These are phyloP conservation scores for Candida koratica DNA, from an alignment of 805 yeast species.

Conservation along the genomic window DNA sequence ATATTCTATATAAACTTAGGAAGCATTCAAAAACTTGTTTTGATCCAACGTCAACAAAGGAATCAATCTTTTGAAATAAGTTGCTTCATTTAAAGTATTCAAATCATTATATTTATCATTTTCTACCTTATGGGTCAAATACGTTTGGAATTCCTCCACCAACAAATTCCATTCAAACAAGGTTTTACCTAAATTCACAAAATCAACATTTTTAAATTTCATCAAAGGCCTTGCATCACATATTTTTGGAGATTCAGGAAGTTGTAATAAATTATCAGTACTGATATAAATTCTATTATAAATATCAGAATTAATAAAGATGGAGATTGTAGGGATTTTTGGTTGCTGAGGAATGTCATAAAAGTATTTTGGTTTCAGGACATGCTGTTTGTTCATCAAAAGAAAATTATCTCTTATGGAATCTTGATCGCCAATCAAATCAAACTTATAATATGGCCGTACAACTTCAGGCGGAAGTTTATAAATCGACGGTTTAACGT, in stretches of 20 bases:
- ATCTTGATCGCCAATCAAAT: conserved; percentile 42
- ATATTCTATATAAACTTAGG: conserved; percentile 9
- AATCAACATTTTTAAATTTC: conserved; percentile 16
- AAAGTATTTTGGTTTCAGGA: conserved; percentile 6
- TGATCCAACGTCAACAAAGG: conserved; percentile 40
- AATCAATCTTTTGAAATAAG: conserved; percentile 34
- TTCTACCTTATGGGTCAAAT: conserved; percentile 29
- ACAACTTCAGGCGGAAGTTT: conserved; percentile 42
- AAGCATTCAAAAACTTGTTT: conserved; percentile 30
- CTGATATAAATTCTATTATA: conserved; percentile 29
- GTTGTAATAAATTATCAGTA: conserved; percentile 23
- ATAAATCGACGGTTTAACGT: conserved; percentile 24
- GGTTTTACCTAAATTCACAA: conserved; percentile 41
- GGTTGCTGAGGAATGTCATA: conserved; percentile 21
- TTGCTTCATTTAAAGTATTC: conserved; percentile 23
- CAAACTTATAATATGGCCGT: conserved; percentile 46
- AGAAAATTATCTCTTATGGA: conserved; percentile 30
- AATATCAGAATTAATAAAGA: conserved; percentile 30
- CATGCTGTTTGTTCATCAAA: conserved; percentile 18
- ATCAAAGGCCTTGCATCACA: neutral
- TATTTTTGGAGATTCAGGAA: conserved; percentile 3
- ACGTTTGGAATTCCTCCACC: conserved; percentile 46
- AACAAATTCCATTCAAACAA: conserved; percentile 49
- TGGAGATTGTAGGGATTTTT: conserved; percentile 27
- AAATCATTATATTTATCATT: conserved; percentile 20